Conservation (phyloP, 768 basidiomycete species). For the Strobilomyces confusus region DNA sequence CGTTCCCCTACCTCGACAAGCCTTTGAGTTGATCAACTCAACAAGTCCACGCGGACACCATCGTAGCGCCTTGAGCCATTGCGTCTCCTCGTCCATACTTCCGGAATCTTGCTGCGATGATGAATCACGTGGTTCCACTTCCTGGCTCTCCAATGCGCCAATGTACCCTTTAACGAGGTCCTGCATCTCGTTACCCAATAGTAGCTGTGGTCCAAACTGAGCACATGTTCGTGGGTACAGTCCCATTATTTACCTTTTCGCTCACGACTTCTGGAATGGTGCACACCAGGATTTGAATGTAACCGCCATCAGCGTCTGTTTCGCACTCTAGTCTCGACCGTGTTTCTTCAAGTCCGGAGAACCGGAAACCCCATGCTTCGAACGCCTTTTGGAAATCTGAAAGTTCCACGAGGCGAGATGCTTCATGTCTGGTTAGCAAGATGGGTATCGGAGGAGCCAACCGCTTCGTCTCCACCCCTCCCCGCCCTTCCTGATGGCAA, state of each 20-base stretch:
- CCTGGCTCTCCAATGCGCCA: slow-evolving; percentile 52
- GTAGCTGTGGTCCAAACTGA: slow-evolving; percentile 41
- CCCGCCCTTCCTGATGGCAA: slow-evolving; percentile 32
- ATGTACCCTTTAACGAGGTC: slow-evolving; percentile 74
- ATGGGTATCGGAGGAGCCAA: slow-evolving; percentile 56
- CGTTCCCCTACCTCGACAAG: slow-evolving; percentile 73
- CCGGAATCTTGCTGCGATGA: slow-evolving; percentile 9
- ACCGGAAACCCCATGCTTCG: slow-evolving; percentile 64
- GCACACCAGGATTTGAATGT: slow-evolving; percentile 62
- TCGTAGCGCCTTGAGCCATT: slow-evolving; percentile 70
- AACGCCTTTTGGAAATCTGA: slow-evolving; percentile 45
- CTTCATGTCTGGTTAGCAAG: slow-evolving; percentile 66
- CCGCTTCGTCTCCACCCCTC: slow-evolving; percentile 37
- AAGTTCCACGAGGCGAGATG: slow-evolving; percentile 42
- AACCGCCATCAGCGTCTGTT: slow-evolving; percentile 31
- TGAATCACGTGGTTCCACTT: slow-evolving; percentile 20
- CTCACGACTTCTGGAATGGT: slow-evolving; percentile 67
- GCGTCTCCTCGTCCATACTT: slow-evolving; percentile 20
- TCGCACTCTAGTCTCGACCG: slow-evolving; percentile 20
- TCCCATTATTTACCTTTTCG: slow-evolving; percentile 49
- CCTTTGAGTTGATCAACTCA: slow-evolving; percentile 90
- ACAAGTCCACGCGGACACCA: slow-evolving; percentile 81
- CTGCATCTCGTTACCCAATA: slow-evolving; percentile 67
- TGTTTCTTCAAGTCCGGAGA: slow-evolving; percentile 37
- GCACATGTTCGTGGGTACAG: neutral